phyloP scores from a whole-genome alignment of 139 green algal species.

The Spirogloea muscicola region DNA sequence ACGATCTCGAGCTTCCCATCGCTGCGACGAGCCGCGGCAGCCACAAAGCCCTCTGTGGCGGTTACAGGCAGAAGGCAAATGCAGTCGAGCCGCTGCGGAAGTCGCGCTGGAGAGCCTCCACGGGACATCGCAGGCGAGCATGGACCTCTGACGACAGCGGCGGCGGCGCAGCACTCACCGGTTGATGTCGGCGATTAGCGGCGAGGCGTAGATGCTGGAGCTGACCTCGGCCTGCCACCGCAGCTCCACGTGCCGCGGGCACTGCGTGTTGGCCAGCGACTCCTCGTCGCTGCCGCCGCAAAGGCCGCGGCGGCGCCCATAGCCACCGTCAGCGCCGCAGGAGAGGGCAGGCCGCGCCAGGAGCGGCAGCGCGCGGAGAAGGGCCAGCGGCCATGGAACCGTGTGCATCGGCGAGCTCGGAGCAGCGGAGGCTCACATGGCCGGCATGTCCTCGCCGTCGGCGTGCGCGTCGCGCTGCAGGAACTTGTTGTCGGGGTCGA shows the following conservation, averaged over 20 bases:
- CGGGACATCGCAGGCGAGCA: neutral
- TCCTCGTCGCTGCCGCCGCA: conserved; percentile 36
- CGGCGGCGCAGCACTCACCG: too few relatives aligned
- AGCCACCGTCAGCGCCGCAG: neutral
- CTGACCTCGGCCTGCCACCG: conserved; percentile 82
- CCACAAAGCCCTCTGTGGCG: too few relatives aligned
- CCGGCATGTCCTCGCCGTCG: conserved; percentile 5
- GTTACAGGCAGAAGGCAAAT: neutral
- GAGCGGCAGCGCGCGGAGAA: neutral
- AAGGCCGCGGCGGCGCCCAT: neutral
- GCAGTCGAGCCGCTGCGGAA: neutral
- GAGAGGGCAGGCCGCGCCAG: neutral
- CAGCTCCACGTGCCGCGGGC: conserved; percentile 67
- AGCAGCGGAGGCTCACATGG: neutral
- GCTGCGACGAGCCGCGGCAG: too few relatives aligned
- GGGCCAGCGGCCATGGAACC: neutral
- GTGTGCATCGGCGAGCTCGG: neutral
- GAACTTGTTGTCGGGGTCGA: too few relatives aligned
- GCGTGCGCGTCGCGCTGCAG: conserved; percentile 56
- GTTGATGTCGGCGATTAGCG: conserved; percentile 84
- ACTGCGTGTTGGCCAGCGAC: conserved; percentile 31
- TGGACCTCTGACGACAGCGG: too few relatives aligned
- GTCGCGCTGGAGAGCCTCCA: neutral
- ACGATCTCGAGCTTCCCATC: conserved; percentile 90
- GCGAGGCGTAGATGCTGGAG: conserved; percentile 86